These are phyloP conservation scores for Cladosporium sp. DNA, from an alignment of 2,329 filamentous ascomycete species.

Conservation along the genomic window DNA sequence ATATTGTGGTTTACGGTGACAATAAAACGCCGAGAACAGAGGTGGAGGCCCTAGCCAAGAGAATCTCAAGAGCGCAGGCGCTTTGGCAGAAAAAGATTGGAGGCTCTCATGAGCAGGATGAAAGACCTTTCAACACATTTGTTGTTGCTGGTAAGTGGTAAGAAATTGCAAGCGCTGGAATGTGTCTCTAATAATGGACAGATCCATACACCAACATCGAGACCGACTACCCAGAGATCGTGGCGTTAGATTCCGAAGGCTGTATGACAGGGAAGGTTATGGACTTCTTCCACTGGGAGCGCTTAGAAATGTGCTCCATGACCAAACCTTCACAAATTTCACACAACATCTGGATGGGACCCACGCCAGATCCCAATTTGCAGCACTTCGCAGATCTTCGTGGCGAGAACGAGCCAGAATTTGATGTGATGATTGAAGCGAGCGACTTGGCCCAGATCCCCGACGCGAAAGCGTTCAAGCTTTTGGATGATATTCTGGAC, in stretches of 20 bases:
- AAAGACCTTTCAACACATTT: slow-evolving; percentile 80
- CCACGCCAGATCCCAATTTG: slow-evolving; percentile 67
- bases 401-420: slow-evolving; percentile 53
- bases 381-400: slow-evolving; percentile 8
- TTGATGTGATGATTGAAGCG: slow-evolving; percentile 82
- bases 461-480: slow-evolving; percentile 65
- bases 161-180: not conserved
- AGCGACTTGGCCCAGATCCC: slow-evolving; percentile 78
- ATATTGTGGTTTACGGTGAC: slow-evolving; percentile 89
- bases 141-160: slow-evolving; percentile 58
- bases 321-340: slow-evolving; percentile 85
- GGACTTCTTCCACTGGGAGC: slow-evolving; percentile 88
- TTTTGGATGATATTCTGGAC: slow-evolving; percentile 58
- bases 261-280: slow-evolving; percentile 73
- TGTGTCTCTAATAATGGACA: slow-evolving; percentile 24
- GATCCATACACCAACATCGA: slow-evolving; percentile 72
- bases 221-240: slow-evolving; percentile 64
- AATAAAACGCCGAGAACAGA: slow-evolving; percentile 62
- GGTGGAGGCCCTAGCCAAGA: slow-evolving; percentile 63
- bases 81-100: slow-evolving; percentile 69
- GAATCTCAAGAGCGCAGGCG: slow-evolving; percentile 73
- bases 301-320: slow-evolving; percentile 91
- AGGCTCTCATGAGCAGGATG: slow-evolving; percentile 35
- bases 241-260: slow-evolving; percentile 73
- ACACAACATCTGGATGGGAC: slow-evolving; percentile 85